Base-by-base conservation (phyloP, 2,329 filamentous ascomycete species). In the Fusarium sp. region DNA sequence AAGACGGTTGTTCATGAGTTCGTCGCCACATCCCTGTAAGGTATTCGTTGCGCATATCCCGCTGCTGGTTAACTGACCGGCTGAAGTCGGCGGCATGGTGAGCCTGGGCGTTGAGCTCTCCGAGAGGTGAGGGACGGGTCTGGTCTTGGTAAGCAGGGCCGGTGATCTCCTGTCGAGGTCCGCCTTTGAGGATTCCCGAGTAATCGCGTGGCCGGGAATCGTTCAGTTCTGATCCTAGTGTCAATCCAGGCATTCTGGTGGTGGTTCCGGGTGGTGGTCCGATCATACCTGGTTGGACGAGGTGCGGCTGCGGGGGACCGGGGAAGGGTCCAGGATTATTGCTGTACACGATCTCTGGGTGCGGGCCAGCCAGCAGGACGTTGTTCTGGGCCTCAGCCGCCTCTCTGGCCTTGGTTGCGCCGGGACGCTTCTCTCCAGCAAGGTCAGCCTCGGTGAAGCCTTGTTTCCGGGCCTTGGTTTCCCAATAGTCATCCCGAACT, bases 401-500 rank as follows among this genome's bases (percentile, higher is more conserved):
- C 85, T 98, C 94, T 80, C 96, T 90, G 71, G 94, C 93, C 85
- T 97, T 98, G 68, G 95, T 92, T 43, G 94, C 95, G 64, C 97
- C 97, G 7, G 97, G 97, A 74, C 97, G 90, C 87, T 99, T 98
- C 85, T 99, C 97, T 45, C 97, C 97, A 5, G 97, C 97, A 60
- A 95, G 88, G 83, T 99, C 97, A 73, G 97, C 95, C 82, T 99
- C 97, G 1, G 97, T 99, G 81, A 99, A 99, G 13, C 97, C 97
- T 84, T 99, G 97, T 84, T 98, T 99, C 57, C 94, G 90, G 9
- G 97, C 97, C 84, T 98, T 98, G 80, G 93, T 94, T 83, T 98
- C 97, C 97, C 97, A 99, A 84, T 99, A 99, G 82, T 99, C 97
- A 84, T 99, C 97, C 59, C 97, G 92, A 48, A 99, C 97, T 67